Conservation (phyloP, 129 eudicot genomes). For the Pseudognaphalium luteoalbum region DNA sequence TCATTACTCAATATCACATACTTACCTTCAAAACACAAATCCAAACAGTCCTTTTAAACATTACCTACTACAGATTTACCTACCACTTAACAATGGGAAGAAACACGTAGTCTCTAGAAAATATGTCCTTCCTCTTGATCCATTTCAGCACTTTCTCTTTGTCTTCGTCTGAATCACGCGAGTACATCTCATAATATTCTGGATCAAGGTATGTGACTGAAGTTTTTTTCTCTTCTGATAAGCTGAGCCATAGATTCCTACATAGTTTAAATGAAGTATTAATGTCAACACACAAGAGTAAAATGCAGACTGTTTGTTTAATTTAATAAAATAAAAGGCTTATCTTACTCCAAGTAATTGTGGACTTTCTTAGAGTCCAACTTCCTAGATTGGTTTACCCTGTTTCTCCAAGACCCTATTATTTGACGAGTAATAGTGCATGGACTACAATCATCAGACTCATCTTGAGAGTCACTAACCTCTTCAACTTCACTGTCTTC, state of each 20-base stretch:
- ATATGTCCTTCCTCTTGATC: constrained; percentile 56
- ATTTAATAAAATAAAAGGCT: background rate
- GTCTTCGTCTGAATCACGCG: constrained; percentile 15
- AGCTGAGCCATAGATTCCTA: constrained; percentile 59
- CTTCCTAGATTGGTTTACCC: constrained; percentile 27
- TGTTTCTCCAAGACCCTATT: constrained; percentile 6
- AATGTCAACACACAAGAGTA: constrained; percentile 7
- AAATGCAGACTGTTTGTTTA: background rate
- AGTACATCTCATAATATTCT: constrained; percentile 52
- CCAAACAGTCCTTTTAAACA: background rate
- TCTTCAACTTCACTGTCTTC: background rate
- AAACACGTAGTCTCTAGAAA: constrained; percentile 62
- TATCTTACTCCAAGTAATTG: constrained; percentile 56
- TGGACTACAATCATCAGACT: background rate
- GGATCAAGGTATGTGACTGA: constrained; percentile 52
- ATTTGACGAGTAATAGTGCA: constrained; percentile 24
- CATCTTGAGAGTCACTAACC: constrained; percentile 31
- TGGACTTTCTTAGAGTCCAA: constrained; percentile 40
- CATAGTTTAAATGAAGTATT: background rate
- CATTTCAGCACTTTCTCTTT: constrained; percentile 55
- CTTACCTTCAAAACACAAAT: background rate
- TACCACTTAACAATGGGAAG: constrained; percentile 74
- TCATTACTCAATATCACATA: background rate
- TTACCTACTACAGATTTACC: constrained; percentile 24
- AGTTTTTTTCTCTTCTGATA: constrained; percentile 47